Evolutionary conservation across 1,139 yeast genomes (phyloP), one percentile per base, ranked within the genome.

Genomic region (Hemisphaericaspora lyxosophila): DNA sequence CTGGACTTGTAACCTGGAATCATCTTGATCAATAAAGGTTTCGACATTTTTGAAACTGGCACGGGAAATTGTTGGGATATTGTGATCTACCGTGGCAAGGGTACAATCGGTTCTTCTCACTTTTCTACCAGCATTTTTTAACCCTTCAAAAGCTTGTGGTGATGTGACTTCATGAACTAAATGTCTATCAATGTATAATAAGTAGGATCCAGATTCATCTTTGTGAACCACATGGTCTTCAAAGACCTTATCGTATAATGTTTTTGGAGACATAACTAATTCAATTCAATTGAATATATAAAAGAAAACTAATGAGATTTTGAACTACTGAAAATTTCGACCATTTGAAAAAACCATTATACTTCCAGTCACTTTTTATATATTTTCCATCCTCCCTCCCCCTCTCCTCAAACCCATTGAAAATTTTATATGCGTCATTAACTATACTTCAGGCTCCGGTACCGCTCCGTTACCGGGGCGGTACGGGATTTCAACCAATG

Each of bases 141-240:
- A 77, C 30, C 97, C 97, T 68, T 92, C 98, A 59, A 92, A 92
- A 7, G 98, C 98, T 66, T 92, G 98, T 24, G 98, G 98, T 26
- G 97, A 89, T 1, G 98, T 92, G 39, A 92, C 98, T 68, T 92
- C 98, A 62, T 92, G 98, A 41, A 92, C 96, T 53, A 92, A 74
- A 62, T 92, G 98, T 66, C 98, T 86, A 66, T 92, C 98, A 46
- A 92, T 90, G 64, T 86, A 92, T 47, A 92, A 67, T 50, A 92
- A 74, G 57, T 77, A 83, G 11, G 96, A 88, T 26, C 94, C 95
- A 25, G 88, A 81, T 38, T 86, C 92, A 54, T 89, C 96, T 57
- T 78, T 71, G 65, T 89, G 92, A 51, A 92, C 97, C 40, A 90
- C 70, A 60, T 92, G 97, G 75, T 86, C 97, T 48, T 83, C 86